A percentile compares a stretch with the other conserved stretches of the same genome.
Evolutionary conservation across 495 filamentous ascomycete species (phyloP).

Genomic region (Tuber umbilicatum): DNA sequence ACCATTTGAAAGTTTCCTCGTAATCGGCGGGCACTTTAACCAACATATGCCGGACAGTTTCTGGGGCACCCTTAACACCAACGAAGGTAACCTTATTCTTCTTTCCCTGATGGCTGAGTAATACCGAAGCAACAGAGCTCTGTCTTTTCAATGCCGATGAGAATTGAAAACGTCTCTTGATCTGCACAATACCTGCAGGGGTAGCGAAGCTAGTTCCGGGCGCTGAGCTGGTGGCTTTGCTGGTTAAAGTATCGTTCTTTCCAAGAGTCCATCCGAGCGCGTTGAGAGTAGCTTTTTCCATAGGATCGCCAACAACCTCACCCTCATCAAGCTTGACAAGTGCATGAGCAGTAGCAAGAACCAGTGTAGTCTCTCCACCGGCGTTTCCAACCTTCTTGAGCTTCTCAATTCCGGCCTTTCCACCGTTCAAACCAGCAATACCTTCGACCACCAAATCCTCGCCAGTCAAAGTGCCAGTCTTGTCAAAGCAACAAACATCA

Average conservation of each 20-base stretch:
- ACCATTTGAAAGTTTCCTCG: slow-evolving; percentile 97
- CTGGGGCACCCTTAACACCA: slow-evolving; percentile 91
- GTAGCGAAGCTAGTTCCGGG: slow-evolving; percentile 43
- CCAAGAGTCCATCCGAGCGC: slow-evolving; percentile 89
- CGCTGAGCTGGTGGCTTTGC: slow-evolving; percentile 51
- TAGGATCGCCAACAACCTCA: slow-evolving; percentile 94
- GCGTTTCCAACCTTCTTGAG: slow-evolving; percentile 43
- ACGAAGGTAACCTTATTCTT: slow-evolving; percentile 77
- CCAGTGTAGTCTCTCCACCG: slow-evolving; percentile 76
- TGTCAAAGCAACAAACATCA: slow-evolving; percentile 97
- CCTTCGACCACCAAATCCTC: slow-evolving; percentile 97
- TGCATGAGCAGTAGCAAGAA: slow-evolving; percentile 91
- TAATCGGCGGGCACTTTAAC: slow-evolving; percentile 76
- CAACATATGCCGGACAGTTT: slow-evolving; percentile 91
- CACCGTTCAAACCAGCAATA: slow-evolving; percentile 80
- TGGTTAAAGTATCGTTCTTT: slow-evolving; percentile 71
- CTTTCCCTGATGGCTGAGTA: slow-evolving; percentile 61
- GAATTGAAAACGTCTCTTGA: slow-evolving; percentile 96
- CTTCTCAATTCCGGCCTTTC: slow-evolving; percentile 52
- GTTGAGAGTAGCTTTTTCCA: slow-evolving; percentile 91
- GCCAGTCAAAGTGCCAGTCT: slow-evolving; percentile 93
- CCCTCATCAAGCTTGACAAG: slow-evolving; percentile 94
- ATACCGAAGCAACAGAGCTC: slow-evolving; percentile 82
- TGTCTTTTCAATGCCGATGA: slow-evolving; percentile 94
- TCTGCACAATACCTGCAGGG: slow-evolving; percentile 62